Percentiles rank a stretch among this genome's conserved stretches.
Conservation (phyloP, 2,329 filamentous ascomycete species). For the Fusarium sp. region DNA sequence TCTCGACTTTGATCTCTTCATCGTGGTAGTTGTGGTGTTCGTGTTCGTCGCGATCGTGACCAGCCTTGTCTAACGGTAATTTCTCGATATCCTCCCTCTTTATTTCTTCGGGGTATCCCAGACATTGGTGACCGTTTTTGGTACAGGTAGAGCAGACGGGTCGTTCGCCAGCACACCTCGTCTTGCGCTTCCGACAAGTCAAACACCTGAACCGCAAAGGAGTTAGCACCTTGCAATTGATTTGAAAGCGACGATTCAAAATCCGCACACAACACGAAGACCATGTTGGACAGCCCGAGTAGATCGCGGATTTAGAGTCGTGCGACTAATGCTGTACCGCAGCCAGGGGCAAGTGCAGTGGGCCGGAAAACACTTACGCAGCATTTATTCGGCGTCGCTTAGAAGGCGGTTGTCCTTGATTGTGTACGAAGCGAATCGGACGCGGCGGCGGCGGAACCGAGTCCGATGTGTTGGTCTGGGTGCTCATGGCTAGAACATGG, state of each 20-base stretch:
- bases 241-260: neutral
- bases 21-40: conserved; percentile 51
- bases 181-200: conserved; percentile 80
- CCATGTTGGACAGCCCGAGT: neutral
- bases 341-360: neutral
- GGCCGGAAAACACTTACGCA: conserved; percentile 67
- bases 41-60: conserved; percentile 41
- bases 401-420: conserved; percentile 82
- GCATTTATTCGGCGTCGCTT: conserved; percentile 84
- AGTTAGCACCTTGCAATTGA: conserved; percentile 29
- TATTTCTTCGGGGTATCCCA: conserved; percentile 71
- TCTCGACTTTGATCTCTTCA: conserved; percentile 54
- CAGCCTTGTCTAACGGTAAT: conserved; percentile 18
- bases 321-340: conserved; percentile 6
- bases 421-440: conserved; percentile 83
- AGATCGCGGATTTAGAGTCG: neutral
- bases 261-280: neutral
- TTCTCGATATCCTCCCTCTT: conserved; percentile 58
- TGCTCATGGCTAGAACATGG: conserved; percentile 61
- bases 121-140: conserved; percentile 76
- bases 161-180: conserved; percentile 78
- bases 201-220: conserved; percentile 42
- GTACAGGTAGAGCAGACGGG: conserved; percentile 78
- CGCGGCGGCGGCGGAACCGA: conserved; percentile 60
- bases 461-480: conserved; percentile 57